Evolutionary conservation across 805 yeast species (phyloP), one percentile per base, ranked within the genome.

Genomic region (Ogataea pini): DNA sequence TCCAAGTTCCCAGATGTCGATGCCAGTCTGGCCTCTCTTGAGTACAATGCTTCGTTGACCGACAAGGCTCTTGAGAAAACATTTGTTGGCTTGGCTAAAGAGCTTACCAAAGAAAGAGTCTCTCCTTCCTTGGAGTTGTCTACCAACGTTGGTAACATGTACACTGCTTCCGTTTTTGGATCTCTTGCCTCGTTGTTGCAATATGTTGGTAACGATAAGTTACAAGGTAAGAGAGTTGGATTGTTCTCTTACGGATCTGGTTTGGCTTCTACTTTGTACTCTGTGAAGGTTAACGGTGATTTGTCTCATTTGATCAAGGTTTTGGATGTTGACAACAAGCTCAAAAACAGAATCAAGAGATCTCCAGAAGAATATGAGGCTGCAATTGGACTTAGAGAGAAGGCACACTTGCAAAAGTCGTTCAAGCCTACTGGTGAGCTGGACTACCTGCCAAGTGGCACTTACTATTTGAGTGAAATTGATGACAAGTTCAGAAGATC

Each of bases 221-320:
- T 92, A 60, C 89, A 85, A 69, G 80, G 79, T 61, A 89, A 90
- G 77, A 82, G 97, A 70, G 77, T 94, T 63, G 95, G 96, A 60
- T 68, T 91, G 61, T 94, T 91, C 77, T 94, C 99, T 17, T 94
- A 94, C 71, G 99, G 99, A 59, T 92, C 98, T 13, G 99, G 99
- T 64, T 80, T 94, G 54, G 99, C 99, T 38, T 79, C 98, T 14
- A 82, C 96, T 33, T 75, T 94, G 71, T 87, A 81, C 73, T 85
- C 96, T 37, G 82, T 84, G 56, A 79, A 73, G 54, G 88, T 94
- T 53, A 79, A 76, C 55, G 96, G 95, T 50, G 98, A 94, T 70
- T 75, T 91, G 52, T 72, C 86, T 24, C 59, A 77, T 52, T 85
- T 91, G 56, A 79, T 79, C 54, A 68, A 79, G 56, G 76, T 73